These are phyloP conservation scores for Symbiodinium natans DNA, from an alignment of 73 alveolate species.

Conservation along the genomic window DNA sequence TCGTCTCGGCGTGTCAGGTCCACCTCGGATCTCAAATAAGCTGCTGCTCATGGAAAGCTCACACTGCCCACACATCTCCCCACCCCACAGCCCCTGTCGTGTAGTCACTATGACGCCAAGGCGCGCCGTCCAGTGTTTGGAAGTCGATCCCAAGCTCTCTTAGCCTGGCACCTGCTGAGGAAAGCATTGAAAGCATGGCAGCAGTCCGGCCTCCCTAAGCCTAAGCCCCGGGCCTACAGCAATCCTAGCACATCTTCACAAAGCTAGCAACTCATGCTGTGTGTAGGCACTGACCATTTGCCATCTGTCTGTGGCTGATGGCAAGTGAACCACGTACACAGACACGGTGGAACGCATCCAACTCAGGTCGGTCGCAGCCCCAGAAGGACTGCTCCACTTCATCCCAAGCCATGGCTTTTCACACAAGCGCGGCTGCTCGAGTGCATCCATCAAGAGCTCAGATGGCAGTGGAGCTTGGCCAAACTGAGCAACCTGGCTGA, in stretches of 20 bases:
- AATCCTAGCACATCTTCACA: too few species aligned
- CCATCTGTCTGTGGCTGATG: neutral
- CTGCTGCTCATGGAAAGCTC: too few species aligned
- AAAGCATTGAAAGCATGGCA: too few species aligned
- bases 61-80: too few species aligned
- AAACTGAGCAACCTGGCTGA: neutral
- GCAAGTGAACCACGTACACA: neutral
- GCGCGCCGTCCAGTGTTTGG: neutral
- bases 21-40: neutral
- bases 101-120: neutral
- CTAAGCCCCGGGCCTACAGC: too few species aligned
- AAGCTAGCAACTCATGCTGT: neutral
- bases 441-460: neutral
- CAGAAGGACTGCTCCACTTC: neutral
- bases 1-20: slow-evolving; percentile 12
- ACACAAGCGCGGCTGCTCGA: neutral
- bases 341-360: neutral
- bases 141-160: neutral
- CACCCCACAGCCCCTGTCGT: too few species aligned
- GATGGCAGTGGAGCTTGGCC: neutral
- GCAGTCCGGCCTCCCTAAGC: too few species aligned
- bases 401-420: neutral
- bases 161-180: neutral
- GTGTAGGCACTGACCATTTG: neutral
- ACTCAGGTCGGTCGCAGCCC: neutral